Evolutionary conservation across 2,329 filamentous ascomycete species (phyloP), one percentile per base, ranked within the genome.

Genomic region (Sporothrix brunneoviolacea): DNA sequence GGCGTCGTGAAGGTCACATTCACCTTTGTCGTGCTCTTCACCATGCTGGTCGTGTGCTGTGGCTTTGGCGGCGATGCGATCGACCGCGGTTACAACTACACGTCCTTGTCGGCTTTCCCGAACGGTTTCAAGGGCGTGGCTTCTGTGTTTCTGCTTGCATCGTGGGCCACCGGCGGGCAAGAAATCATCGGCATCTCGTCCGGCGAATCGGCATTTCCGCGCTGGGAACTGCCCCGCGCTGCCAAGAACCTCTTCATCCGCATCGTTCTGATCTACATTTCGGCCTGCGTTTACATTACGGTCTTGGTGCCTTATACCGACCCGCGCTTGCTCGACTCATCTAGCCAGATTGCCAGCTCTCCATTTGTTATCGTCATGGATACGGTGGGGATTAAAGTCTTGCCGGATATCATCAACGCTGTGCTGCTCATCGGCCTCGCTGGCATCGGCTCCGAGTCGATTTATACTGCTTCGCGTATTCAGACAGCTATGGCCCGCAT

Each of bases 101-200:
- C 43, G n/a, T 40, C 38, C 15, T 36, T 55, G 22, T 48, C 53
- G 6, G 48, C 50, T 16, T 55, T 90, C 32, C 84, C 85, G 2
- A 80, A 91, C 39, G 76, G 77, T 45, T 80, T 81, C 57, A 91
- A 88, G 57, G 87, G 86, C 35, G 84, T 91, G 62, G 71, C 88
- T 24, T 35, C 52, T 0, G 88, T 91, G 64, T 88, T 90, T 67
- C 89, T 83, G 77, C 82, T 91, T 58, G 82, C 84, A 6, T 90
- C 35, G 48, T 87, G 38, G 85, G 85, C 37, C 88, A 90, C 70
- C 76, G 88, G 70, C 82, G 54, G 54, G 13, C 54, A 56, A 37
- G 54, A 56, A 19, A 56, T 91, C 62, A 87, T 90, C 59, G 80
- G 76, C 56, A 84, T 89, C 58, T 86, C 53, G 7, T 50, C 45